A percentile compares a stretch with the other conserved stretches of the same genome.
These are phyloP conservation scores for Saussurea involucrata DNA, from an alignment of 129 eudicot genomes.

Conservation along the genomic window DNA sequence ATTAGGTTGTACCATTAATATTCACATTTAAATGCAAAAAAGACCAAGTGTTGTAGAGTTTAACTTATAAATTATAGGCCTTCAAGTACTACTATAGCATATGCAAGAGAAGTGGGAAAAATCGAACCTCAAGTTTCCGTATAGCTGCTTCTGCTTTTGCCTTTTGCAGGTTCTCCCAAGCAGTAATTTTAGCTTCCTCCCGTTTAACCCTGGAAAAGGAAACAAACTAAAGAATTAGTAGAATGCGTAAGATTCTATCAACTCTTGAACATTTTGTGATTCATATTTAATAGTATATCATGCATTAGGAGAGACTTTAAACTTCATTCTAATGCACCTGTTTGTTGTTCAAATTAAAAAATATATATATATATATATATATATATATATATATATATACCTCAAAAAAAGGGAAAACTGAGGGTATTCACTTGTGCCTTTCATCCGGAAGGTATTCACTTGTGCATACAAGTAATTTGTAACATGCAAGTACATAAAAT, in stretches of 20 bases:
- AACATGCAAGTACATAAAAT: no score
- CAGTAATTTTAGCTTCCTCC: constrained; percentile 92
- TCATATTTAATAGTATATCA: background rate
- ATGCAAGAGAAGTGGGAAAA: background rate
- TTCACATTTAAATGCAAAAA: no score
- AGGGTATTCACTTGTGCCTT: no score
- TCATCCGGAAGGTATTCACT: no score
- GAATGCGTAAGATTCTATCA: background rate
- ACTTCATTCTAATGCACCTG: background rate
- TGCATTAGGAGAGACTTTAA: background rate
- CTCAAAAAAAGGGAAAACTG: no score
- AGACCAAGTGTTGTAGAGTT: background rate
- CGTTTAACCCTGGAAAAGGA: constrained; percentile 54
- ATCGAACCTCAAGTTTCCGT: constrained; percentile 71
- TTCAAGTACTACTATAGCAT: background rate
- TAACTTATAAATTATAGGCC: background rate
- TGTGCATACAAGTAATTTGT: no score
- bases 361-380: background rate
- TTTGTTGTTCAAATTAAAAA: background rate
- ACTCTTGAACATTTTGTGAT: background rate
- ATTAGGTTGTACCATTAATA: no score
- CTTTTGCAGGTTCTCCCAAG: constrained; percentile 97
- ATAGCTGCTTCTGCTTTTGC: constrained; percentile 97
- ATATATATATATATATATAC: no score
- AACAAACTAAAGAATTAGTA: background rate